Percentiles rank a stretch among this genome's conserved stretches.
Evolutionary conservation across 2,329 filamentous ascomycete species (phyloP).

Genomic region (Claviceps sp.): DNA sequence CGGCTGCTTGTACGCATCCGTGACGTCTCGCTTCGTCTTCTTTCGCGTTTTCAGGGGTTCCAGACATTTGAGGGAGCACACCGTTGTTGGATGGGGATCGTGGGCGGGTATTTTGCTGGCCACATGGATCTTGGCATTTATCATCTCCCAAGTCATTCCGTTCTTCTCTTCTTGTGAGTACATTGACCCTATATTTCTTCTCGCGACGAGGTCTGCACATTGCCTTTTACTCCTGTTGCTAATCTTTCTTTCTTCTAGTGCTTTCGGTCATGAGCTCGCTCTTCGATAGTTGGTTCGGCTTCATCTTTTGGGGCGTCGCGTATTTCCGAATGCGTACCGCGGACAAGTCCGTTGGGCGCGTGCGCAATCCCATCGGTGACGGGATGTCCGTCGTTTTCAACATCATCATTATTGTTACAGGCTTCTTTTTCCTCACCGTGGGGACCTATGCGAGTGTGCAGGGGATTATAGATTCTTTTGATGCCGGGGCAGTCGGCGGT

Average conservation of each 20-base stretch:
- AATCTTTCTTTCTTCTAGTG: constrained; percentile 19
- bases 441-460: constrained; percentile 73
- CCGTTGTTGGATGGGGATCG: constrained; percentile 62
- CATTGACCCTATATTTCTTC: background rate
- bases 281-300: constrained; percentile 88
- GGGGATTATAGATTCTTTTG: constrained; percentile 62
- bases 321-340: constrained; percentile 64
- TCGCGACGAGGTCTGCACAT: background rate
- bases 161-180: constrained; percentile 67
- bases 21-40: constrained; percentile 82
- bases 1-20: constrained; percentile 79
- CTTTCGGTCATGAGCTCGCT: constrained; percentile 71
- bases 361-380: constrained; percentile 36
- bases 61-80: constrained; percentile 69
- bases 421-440: constrained; percentile 66
- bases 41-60: constrained; percentile 76
- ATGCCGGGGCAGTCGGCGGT: constrained; percentile 47
- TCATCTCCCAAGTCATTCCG: constrained; percentile 85
- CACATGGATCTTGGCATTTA: constrained; percentile 79
- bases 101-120: constrained; percentile 59
- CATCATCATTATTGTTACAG: constrained; percentile 56
- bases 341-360: constrained; percentile 40
- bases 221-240: background rate
- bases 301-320: constrained; percentile 85
- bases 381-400: constrained; percentile 52